Percentiles rank a stretch among this genome's conserved stretches.
phyloP scores from a whole-genome alignment of 352 stramenopile species.

The Phytophthora podocarpi region DNA sequence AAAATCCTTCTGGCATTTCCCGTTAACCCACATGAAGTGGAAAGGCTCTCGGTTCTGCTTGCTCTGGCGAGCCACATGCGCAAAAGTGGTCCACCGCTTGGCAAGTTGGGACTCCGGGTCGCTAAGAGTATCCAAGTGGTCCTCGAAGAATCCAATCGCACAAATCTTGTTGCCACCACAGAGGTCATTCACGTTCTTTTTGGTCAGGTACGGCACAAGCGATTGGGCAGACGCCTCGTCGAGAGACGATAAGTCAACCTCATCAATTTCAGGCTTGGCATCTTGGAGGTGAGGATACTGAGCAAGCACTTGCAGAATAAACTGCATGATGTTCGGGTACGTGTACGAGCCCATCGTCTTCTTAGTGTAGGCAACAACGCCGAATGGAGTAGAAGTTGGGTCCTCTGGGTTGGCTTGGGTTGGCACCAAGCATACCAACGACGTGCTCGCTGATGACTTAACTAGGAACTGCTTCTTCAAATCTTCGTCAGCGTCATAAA shows the following conservation, averaged over 20 bases:
- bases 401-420: constrained; percentile 29
- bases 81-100: constrained; percentile 49
- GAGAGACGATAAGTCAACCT: constrained; percentile 32
- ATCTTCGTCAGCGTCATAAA: constrained; percentile 58
- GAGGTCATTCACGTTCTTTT: constrained; percentile 52
- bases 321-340: constrained; percentile 74
- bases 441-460: constrained; percentile 35
- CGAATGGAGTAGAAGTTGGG: constrained; percentile 50
- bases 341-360: constrained; percentile 65
- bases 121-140: constrained; percentile 52
- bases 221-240: constrained; percentile 29
- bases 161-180: constrained; percentile 75
- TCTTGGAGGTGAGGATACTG: constrained; percentile 67
- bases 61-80: constrained; percentile 50
- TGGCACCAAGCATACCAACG: constrained; percentile 56
- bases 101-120: constrained; percentile 48
- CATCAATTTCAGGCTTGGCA: constrained; percentile 18
- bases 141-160: constrained; percentile 77
- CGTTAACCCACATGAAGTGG: constrained; percentile 79
- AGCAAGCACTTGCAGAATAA: constrained; percentile 61
- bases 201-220: constrained; percentile 58
- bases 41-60: constrained; percentile 63
- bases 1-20: constrained; percentile 75
- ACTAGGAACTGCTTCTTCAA: constrained; percentile 72
- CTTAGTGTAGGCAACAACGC: constrained; percentile 72